These are phyloP conservation scores for Venturia asperata DNA, from an alignment of 2,329 filamentous ascomycete species.

Conservation along the genomic window DNA sequence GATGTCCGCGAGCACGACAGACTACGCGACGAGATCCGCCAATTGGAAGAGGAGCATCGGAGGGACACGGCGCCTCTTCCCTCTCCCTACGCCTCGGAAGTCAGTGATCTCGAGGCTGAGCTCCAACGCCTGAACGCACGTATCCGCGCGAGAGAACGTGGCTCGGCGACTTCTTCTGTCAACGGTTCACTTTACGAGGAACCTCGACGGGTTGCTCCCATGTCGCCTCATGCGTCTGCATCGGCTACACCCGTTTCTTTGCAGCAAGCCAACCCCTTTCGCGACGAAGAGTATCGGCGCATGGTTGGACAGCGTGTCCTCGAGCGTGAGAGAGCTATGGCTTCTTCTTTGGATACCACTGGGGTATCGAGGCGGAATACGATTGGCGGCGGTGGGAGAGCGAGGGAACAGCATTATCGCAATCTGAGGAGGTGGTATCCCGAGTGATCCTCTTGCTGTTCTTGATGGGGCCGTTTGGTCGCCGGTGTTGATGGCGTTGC, in stretches of 20 bases:
- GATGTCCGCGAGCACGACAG: constrained; percentile 14
- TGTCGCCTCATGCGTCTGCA: background rate
- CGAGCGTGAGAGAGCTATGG: constrained; percentile 5
- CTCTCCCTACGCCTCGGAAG: background rate
- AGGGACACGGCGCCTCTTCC: background rate
- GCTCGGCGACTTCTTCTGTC: background rate
- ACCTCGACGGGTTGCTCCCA: background rate
- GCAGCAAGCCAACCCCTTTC: background rate
- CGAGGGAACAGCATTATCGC: constrained; percentile 16
- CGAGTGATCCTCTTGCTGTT: background rate
- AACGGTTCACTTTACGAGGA: background rate
- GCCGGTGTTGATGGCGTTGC: background rate
- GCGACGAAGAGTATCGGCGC: constrained; percentile 11
- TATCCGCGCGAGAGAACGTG: background rate
- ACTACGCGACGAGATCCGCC: constrained; percentile 14
- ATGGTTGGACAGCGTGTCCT: constrained; percentile 8
- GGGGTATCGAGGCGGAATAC: constrained; percentile 9
- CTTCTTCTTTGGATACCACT: background rate
- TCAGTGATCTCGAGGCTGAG: background rate
- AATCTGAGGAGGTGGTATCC: constrained; percentile 17
- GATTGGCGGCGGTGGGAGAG: constrained; percentile 10
- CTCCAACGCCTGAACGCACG: background rate
- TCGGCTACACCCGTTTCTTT: background rate
- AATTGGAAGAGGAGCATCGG: constrained; percentile 14
- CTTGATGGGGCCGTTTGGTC: too few relatives aligned